Conservation (phyloP, 352 stramenopile species). For the Plasmopara muralis region DNA sequence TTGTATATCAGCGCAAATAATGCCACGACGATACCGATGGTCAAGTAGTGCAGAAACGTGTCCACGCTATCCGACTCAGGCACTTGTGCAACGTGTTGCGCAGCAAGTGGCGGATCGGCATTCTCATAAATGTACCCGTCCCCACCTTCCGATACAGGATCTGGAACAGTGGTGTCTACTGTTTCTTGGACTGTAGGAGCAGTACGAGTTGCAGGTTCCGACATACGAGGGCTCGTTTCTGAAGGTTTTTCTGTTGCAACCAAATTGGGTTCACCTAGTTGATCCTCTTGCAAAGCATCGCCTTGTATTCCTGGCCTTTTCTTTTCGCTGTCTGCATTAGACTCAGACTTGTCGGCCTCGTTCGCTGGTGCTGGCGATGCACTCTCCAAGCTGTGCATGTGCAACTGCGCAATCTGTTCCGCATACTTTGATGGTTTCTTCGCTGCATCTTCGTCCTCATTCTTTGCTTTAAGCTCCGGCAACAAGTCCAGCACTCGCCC, state of each 20-base stretch:
- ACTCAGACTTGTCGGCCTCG: slow-evolving; percentile 11
- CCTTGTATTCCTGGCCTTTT: not conserved
- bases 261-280: slow-evolving; percentile 6
- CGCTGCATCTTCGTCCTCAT: slow-evolving; percentile 14
- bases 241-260: slow-evolving; percentile 2
- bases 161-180: slow-evolving; percentile 7
- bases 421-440: slow-evolving; percentile 64
- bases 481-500: slow-evolving; percentile 59
- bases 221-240: slow-evolving; percentile 3
- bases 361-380: slow-evolving; percentile 4
- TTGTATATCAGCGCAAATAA: slow-evolving; percentile 76
- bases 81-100: slow-evolving; percentile 15
- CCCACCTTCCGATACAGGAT: slow-evolving; percentile 3
- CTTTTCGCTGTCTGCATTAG: slow-evolving; percentile 4
- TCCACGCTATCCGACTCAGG: slow-evolving; percentile 44
- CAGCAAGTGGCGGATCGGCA: slow-evolving; percentile 11
- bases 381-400: slow-evolving; percentile 70
- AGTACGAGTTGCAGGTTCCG: slow-evolving; percentile 1
- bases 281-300: slow-evolving; percentile 1
- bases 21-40: slow-evolving; percentile 50
- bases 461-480: slow-evolving; percentile 34
- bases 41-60: slow-evolving; percentile 64
- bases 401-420: slow-evolving; percentile 71
- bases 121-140: slow-evolving; percentile 11
- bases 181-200: not conserved